Conservation (phyloP, 1,284 basidiomycete species). For the Pascua sp. region DNA sequence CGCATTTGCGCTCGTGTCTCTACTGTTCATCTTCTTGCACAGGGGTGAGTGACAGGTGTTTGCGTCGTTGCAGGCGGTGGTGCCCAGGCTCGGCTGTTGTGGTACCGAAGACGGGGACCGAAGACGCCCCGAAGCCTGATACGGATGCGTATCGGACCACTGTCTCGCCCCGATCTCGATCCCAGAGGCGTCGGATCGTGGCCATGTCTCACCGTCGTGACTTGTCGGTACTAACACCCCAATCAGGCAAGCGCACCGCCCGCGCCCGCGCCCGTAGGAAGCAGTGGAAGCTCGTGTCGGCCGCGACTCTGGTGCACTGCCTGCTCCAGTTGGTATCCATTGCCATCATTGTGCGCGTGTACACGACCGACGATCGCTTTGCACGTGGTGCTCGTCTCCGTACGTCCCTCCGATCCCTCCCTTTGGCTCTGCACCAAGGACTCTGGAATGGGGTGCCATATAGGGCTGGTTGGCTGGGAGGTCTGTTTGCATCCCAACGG, state of each 20-base stretch:
- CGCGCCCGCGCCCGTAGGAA: slow-evolving; percentile 44
- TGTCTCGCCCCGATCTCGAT: no score
- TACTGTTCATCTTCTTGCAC: slow-evolving; percentile 49
- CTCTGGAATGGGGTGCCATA: slow-evolving; percentile 35
- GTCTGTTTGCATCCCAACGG: slow-evolving; percentile 37
- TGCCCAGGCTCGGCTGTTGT: not conserved
- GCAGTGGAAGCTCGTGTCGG: slow-evolving; percentile 50
- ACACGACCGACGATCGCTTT: slow-evolving; percentile 45
- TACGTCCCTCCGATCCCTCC: slow-evolving; percentile 16
- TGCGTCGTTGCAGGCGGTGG: no score
- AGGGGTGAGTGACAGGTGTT: slow-evolving; percentile 25
- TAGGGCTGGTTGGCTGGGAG: slow-evolving; percentile 37
- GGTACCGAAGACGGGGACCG: no score
- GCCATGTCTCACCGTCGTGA: not conserved
- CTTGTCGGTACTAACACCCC: slow-evolving; percentile 1
- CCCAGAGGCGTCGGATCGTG: not conserved
- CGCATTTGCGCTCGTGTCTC: slow-evolving; percentile 39
- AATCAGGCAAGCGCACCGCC: slow-evolving; percentile 37
- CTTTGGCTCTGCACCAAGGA: not conserved
- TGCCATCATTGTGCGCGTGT: slow-evolving; percentile 43
- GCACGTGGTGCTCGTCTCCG: slow-evolving; percentile 37
- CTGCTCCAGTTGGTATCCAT: slow-evolving; percentile 40
- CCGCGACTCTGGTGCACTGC: slow-evolving; percentile 45
- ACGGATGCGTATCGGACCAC: no score
- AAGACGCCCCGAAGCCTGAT: no score